A percentile compares a stretch with the other conserved stretches of the same genome.
Conservation (phyloP, 306 rosid species). For the Fragaria ananassa region DNA sequence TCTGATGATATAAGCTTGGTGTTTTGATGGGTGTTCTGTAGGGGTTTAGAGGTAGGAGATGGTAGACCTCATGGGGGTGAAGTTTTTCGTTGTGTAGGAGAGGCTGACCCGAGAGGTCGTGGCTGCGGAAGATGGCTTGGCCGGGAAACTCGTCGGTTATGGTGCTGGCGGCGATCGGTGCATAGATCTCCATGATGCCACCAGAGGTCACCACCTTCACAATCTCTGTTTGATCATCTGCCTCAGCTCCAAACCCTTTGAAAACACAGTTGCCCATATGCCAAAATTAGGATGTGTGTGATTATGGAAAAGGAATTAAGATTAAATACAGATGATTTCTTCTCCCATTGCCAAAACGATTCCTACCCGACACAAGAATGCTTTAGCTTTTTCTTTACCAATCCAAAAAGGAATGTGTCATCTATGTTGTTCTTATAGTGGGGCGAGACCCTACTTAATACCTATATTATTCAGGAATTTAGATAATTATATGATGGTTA, state of each 20-base stretch:
- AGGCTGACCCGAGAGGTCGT: conserved; percentile 41
- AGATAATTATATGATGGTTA: not conserved
- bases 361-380: conserved; percentile 53
- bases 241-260: conserved; percentile 37
- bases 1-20: not conserved
- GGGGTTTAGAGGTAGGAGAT: conserved; percentile 68
- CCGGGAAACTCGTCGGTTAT: conserved; percentile 64
- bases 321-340: conserved; percentile 29
- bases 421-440: conserved; percentile 25
- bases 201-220: conserved; percentile 61
- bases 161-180: conserved; percentile 55
- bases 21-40: conserved; percentile 18
- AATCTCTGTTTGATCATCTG: conserved; percentile 10
- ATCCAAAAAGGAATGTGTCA: conserved; percentile 20
- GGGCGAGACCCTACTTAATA: conserved; percentile 30
- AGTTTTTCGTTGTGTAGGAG: conserved; percentile 58
- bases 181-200: conserved; percentile 67
- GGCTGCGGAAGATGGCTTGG: conserved; percentile 58
- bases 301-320: not conserved
- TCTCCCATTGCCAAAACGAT: conserved; percentile 14
- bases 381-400: conserved; percentile 43
- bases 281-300: not conserved
- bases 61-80: conserved; percentile 46
- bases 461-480: not conserved
- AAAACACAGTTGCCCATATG: conserved; percentile 73